Percentiles rank a stretch among this genome's conserved stretches.
Conservation (phyloP, 306 rosid species). For the Cicer yamashitae region DNA sequence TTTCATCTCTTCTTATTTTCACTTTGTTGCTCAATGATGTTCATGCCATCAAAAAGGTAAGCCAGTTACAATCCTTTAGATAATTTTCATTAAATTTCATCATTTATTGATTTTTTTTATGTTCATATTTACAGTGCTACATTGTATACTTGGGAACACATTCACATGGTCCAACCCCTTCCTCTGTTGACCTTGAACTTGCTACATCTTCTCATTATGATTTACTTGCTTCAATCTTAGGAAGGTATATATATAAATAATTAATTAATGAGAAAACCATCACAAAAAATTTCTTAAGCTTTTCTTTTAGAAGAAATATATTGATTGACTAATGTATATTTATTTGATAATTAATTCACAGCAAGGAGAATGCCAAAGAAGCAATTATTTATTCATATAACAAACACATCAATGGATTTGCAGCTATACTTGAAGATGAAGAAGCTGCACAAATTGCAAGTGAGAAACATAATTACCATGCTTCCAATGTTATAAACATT, state of each 20-base stretch:
- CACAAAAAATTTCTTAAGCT: neutral
- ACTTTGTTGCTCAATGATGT: slow-evolving; percentile 19
- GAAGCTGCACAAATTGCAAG: slow-evolving; percentile 58
- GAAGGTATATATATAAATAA: slow-evolving; percentile 43
- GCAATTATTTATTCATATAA: slow-evolving; percentile 63
- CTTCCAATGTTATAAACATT: neutral
- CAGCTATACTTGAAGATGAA: slow-evolving; percentile 48
- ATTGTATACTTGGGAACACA: slow-evolving; percentile 53
- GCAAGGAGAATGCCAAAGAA: slow-evolving; percentile 51
- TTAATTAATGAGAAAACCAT: neutral
- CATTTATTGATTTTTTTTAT: neutral
- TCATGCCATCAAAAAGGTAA: slow-evolving; percentile 46
- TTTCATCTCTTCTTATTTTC: slow-evolving; percentile 36
- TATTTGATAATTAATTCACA: slow-evolving; percentile 20
- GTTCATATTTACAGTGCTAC: slow-evolving; percentile 39
- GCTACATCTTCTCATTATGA: slow-evolving; percentile 51
- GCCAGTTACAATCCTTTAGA: neutral
- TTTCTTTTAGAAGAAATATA: neutral
- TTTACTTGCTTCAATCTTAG: slow-evolving; percentile 43
- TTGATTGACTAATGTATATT: neutral
- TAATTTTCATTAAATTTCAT: neutral
- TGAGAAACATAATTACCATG: slow-evolving; percentile 36
- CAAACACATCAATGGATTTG: slow-evolving; percentile 51
- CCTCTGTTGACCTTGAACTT: slow-evolving; percentile 43
- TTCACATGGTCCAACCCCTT: slow-evolving; percentile 52